phyloP scores from a whole-genome alignment of 192 early-diverging fungal species.

The Phycomyces nitens region DNA sequence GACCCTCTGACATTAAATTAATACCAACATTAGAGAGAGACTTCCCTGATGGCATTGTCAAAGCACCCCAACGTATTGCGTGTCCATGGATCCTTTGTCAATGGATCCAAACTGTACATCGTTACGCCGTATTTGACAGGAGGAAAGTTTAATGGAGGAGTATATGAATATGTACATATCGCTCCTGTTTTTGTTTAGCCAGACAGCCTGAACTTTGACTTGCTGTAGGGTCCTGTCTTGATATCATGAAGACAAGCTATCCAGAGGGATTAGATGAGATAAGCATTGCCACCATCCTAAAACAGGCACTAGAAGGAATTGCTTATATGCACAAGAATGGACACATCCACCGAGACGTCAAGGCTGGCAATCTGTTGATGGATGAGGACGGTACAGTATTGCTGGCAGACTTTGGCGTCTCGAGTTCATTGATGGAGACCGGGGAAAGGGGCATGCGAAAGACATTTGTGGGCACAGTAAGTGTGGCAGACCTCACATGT shows the following conservation, averaged over 20 bases:
- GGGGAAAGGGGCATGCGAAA: conserved; percentile 60
- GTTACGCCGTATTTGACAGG: conserved; percentile 78
- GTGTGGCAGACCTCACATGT: background rate
- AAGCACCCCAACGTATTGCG: conserved; percentile 82
- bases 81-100: conserved; percentile 82
- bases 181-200: background rate
- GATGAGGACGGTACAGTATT: conserved; percentile 62
- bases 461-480: conserved; percentile 72
- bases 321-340: conserved; percentile 64
- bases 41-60: conserved; percentile 83
- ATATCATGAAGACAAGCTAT: conserved; percentile 87
- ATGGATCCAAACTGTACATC: conserved; percentile 74
- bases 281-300: conserved; percentile 75
- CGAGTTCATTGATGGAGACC: conserved; percentile 61
- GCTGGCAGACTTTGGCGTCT: conserved; percentile 70
- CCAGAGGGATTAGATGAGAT: conserved; percentile 81
- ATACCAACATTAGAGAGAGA: conserved; percentile 83
- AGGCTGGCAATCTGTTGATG: conserved; percentile 67
- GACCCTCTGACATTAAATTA: too few species aligned
- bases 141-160: conserved; percentile 34
- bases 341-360: conserved; percentile 71
- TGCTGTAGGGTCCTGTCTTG: conserved; percentile 69
- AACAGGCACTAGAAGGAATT: conserved; percentile 67
- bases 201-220: background rate
- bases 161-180: background rate